Evolutionary conservation across 208 protist genomes (phyloP), one percentile per base, ranked within the genome.

Genomic region (Leishmania major): DNA sequence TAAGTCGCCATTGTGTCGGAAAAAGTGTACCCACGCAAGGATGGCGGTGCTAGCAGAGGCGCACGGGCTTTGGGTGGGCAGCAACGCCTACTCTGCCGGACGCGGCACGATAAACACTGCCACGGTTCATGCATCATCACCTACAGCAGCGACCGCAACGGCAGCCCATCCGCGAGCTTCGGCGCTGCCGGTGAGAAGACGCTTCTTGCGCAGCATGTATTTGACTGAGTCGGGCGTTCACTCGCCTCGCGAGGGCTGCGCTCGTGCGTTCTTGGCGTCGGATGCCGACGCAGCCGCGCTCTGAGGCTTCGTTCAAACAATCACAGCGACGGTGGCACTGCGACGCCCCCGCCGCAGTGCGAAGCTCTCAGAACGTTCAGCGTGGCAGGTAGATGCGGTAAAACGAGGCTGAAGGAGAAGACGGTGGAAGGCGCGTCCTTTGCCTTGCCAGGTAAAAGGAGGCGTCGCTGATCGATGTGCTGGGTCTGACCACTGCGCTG

Each of bases 21-120:
- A 91, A 57, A 83, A 88, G 75, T 91, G 88, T 28, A 73, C 22
- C 66, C 40, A n/a, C 60, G n/a, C 19, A 31, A 59, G 11, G 4
- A 10, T 35, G 19, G 15, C n/a, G n/a, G 28, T 0, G 47, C 45
- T 49, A 40, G 28, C 25, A 15, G 70, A 6, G 17, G 71, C n/a
- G 0, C 11, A 40, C 40, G 49, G 6, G 28, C 10, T 55, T 37
- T 22, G 66, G 51, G 88, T 10, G 1, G 74, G 55, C 49, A 87
- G 59, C 62, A 95, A 89, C 53, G 89, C 86, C 70, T 88, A 87
- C 85, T 95, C 92, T 43, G 89, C 72, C 1, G 89, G 90, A 8
- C 90, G 43, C 2, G 90, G 90, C 45, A 87, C 66, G 47, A 62
- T 80, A 6, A 82, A 66, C 51, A 31, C 45, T 0, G 40, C 43